Conservation (phyloP, 768 basidiomycete genomes). For the Leccinellum albellum region DNA sequence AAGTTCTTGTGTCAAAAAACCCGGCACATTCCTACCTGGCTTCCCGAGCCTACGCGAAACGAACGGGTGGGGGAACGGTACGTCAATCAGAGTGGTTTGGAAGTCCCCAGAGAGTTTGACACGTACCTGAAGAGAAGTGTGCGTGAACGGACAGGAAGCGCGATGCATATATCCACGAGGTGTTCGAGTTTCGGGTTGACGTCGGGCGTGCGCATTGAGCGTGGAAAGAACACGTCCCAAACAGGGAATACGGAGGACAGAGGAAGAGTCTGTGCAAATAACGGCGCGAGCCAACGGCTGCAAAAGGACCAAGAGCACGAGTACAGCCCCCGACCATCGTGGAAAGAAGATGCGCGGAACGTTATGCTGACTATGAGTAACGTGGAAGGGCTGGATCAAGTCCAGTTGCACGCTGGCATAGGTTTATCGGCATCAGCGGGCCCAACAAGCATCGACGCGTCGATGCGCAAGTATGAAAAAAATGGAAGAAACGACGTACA, state of each 20-base stretch:
- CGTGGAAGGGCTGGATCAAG: conserved; percentile 71
- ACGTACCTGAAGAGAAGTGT: conserved; percentile 52
- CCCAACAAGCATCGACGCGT: not conserved
- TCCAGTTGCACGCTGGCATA: conserved; percentile 52
- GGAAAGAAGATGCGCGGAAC: not conserved
- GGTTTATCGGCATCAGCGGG: not conserved
- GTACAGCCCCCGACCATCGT: not conserved
- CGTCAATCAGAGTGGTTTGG: not conserved
- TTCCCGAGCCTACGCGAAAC: conserved; percentile 49
- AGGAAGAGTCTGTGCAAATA: conserved; percentile 73
- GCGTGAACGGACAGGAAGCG: conserved; percentile 62
- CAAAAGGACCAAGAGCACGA: not conserved
- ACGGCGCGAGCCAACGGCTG: conserved; percentile 73
- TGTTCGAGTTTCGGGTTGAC: conserved; percentile 59
- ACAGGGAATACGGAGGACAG: conserved; percentile 51
- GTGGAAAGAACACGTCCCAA: conserved; percentile 73
- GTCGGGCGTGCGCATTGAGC: conserved; percentile 49
- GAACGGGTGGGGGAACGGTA: not conserved
- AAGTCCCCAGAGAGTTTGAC: not conserved
- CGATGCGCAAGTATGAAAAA: not conserved
- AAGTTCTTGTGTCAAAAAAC: conserved; percentile 54
- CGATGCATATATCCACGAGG: conserved; percentile 66
- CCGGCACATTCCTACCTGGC: conserved; percentile 36
- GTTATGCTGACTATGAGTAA: conserved; percentile 66
- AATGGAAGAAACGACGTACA: conserved; percentile 34